Evolutionary conservation across 1,284 basidiomycete species (phyloP).

Genomic region (Moesziomyces antarcticus): DNA sequence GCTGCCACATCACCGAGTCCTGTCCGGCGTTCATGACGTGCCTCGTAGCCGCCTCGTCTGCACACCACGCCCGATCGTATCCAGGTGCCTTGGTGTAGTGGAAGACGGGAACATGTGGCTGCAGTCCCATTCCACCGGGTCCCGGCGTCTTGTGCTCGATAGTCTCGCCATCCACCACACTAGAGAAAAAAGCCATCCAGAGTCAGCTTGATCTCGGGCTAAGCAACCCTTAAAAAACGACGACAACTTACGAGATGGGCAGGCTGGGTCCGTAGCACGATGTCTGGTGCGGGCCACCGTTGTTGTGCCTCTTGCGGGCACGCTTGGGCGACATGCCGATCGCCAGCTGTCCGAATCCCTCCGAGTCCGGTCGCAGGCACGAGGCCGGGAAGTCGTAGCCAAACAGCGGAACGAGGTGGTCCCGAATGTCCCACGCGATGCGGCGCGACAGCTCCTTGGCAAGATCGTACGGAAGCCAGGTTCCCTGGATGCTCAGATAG

Average conservation of each 20-base stretch:
- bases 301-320: constrained; percentile 43
- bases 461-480: constrained; percentile 49
- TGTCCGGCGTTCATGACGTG: background rate
- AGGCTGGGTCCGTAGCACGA: constrained; percentile 45
- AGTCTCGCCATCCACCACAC: constrained; percentile 22
- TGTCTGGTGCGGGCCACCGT: constrained; percentile 41
- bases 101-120: constrained; percentile 6
- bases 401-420: constrained; percentile 50
- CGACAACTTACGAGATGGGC: constrained; percentile 39
- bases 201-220: background rate
- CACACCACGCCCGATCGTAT: constrained; percentile 8
- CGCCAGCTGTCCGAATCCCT: constrained; percentile 48
- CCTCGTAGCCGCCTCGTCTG: constrained; percentile 13
- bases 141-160: constrained; percentile 17
- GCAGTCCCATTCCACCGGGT: constrained; percentile 1
- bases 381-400: constrained; percentile 44
- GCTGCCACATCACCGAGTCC: constrained; percentile 30
- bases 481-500: constrained; percentile 56
- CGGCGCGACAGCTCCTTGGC: constrained; percentile 50
- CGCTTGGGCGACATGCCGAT: constrained; percentile 45
- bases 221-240: background rate
- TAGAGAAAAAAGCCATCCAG: background rate
- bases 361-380: constrained; percentile 46
- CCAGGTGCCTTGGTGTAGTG: constrained; percentile 27
- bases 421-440: constrained; percentile 49